phyloP scores from a whole-genome alignment of 768 basidiomycete genomes.

The Podaxis mareebaensis region DNA sequence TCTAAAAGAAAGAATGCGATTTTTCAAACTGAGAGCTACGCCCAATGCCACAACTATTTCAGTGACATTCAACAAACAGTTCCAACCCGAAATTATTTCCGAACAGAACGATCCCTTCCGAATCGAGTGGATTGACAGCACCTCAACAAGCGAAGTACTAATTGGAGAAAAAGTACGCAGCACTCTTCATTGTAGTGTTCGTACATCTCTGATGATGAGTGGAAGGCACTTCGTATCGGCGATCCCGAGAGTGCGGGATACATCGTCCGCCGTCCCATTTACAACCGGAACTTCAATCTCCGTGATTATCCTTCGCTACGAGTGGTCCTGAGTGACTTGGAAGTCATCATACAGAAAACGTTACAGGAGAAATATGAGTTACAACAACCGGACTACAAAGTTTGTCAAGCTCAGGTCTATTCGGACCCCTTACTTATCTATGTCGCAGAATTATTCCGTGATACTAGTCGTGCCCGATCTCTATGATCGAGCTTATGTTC shows the following conservation, averaged over 20 bases:
- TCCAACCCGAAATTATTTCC: conserved; percentile 82
- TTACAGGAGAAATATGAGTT: conserved; percentile 66
- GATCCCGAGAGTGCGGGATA: conserved; percentile 72
- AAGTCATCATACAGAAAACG: conserved; percentile 61
- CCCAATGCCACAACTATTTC: conserved; percentile 71
- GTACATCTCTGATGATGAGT: conserved; percentile 9
- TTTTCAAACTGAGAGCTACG: conserved; percentile 79
- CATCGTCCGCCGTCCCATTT: conserved; percentile 79
- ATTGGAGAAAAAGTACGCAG: conserved; percentile 69
- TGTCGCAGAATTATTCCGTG: conserved; percentile 75
- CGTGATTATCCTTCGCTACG: conserved; percentile 74
- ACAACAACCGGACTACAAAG: conserved; percentile 56
- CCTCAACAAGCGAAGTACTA: conserved; percentile 50
- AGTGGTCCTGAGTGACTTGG: conserved; percentile 75
- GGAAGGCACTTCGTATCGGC: conserved; percentile 67
- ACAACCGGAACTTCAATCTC: conserved; percentile 80
- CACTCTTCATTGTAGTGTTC: neutral
- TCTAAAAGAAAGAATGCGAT: conserved; percentile 80
- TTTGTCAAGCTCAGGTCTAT: conserved; percentile 28
- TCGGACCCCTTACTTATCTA: neutral
- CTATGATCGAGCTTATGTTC: conserved; percentile 82
- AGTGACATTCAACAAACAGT: conserved; percentile 78
- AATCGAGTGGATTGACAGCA: conserved; percentile 78
- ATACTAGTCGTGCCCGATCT: conserved; percentile 92
- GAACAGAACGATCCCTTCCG: conserved; percentile 82